Conservation (phyloP, 352 stramenopile genomes). For the Globisporangium canariense region DNA sequence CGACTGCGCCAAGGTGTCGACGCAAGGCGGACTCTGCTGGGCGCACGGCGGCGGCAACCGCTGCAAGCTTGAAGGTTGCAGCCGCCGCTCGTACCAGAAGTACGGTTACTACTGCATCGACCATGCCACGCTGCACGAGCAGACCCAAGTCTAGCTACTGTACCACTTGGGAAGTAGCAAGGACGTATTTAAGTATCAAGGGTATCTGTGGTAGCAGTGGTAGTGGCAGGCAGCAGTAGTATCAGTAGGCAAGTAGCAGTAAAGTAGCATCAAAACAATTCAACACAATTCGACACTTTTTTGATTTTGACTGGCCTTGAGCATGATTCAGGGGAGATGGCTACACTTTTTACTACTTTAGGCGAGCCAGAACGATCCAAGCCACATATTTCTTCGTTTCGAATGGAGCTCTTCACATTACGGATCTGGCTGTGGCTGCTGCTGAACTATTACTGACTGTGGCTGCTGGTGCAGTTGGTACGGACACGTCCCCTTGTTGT, state of each 20-base stretch:
- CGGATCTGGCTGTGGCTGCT: background rate
- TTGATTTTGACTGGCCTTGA: background rate
- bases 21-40: conserved; percentile 69
- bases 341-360: background rate
- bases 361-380: background rate
- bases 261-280: background rate
- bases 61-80: conserved; percentile 61
- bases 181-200: conserved; percentile 6
- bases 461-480: conserved; percentile 21
- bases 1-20: conserved; percentile 61
- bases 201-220: background rate
- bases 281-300: background rate
- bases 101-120: conserved; percentile 69
- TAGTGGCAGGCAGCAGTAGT: background rate
- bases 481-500: conserved; percentile 51
- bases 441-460: background rate
- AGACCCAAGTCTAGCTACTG: background rate
- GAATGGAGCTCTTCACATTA: background rate
- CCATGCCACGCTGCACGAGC: conserved; percentile 28
- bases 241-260: background rate
- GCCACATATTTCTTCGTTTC: background rate
- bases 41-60: conserved; percentile 78
- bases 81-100: conserved; percentile 74
- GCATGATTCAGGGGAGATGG: background rate
- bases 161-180: background rate